Evolutionary conservation across 352 stramenopile species (phyloP).

Genomic region (Pythium phragmiticola): DNA sequence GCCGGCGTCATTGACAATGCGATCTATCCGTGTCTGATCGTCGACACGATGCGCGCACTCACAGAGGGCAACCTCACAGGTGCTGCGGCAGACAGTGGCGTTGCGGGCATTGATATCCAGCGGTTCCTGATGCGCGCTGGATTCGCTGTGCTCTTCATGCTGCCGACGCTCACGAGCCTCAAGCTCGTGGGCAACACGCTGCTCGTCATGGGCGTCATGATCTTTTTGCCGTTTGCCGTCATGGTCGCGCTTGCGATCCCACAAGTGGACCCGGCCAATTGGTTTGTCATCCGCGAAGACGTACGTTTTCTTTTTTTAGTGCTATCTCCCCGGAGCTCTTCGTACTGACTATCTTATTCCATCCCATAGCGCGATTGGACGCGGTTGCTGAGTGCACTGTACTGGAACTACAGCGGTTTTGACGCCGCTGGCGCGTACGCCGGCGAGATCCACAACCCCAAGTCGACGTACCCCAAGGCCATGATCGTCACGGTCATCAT

Average conservation of each 20-base stretch:
- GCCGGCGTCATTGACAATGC: slow-evolving; percentile 77
- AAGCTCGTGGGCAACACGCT: slow-evolving; percentile 85
- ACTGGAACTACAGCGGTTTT: slow-evolving; percentile 97
- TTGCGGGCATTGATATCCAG: slow-evolving; percentile 29
- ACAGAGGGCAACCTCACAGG: slow-evolving; percentile 23
- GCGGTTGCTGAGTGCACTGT: slow-evolving; percentile 93
- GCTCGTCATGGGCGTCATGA: slow-evolving; percentile 80
- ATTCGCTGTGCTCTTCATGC: slow-evolving; percentile 56
- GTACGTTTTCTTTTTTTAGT: slow-evolving; percentile 15
- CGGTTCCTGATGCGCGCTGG: slow-evolving; percentile 49
- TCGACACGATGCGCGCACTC: slow-evolving; percentile 56
- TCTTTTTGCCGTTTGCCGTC: slow-evolving; percentile 92
- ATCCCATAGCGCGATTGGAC: slow-evolving; percentile 64
- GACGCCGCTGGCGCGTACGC: slow-evolving; percentile 92
- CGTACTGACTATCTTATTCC: slow-evolving; percentile 14
- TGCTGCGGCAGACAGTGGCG: slow-evolving; percentile 8
- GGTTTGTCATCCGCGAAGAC: slow-evolving; percentile 64
- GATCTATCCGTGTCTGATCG: slow-evolving; percentile 80
- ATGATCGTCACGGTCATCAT: slow-evolving; percentile 81
- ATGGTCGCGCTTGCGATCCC: slow-evolving; percentile 63
- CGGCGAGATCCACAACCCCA: slow-evolving; percentile 87
- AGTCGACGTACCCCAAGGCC: slow-evolving; percentile 43
- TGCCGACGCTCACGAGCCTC: slow-evolving; percentile 73
- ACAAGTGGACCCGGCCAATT: slow-evolving; percentile 55
- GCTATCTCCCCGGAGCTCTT: slow-evolving; percentile 34